Evolutionary conservation across 2,329 filamentous ascomycete genomes (phyloP).

Genomic region (Botrytis fragariae): DNA sequence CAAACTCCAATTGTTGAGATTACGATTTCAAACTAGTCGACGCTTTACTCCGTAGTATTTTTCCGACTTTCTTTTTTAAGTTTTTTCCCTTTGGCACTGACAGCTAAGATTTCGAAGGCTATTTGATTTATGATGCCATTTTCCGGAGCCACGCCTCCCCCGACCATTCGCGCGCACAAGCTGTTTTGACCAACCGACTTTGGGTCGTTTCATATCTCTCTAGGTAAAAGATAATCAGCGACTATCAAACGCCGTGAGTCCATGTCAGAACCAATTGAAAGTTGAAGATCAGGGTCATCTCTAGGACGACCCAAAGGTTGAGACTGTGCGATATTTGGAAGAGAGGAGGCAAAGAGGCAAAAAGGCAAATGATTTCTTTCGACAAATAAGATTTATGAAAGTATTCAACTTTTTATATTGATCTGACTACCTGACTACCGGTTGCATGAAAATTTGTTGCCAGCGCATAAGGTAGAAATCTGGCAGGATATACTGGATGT

Average conservation of each 20-base stretch:
- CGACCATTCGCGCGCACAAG: conserved; percentile 4
- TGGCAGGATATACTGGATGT: neutral
- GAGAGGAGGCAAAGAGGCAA: conserved; percentile 6
- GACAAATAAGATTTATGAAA: conserved; percentile 16
- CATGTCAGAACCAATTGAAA: conserved; percentile 5
- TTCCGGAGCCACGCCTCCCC: neutral
- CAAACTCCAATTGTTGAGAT: neutral
- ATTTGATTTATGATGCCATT: conserved; percentile 8
- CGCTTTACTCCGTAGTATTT: neutral
- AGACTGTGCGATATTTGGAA: conserved; percentile 1
- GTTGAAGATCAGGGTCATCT: neutral
- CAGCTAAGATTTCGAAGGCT: neutral
- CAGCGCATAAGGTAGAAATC: conserved; percentile 16
- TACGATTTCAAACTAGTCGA: neutral
- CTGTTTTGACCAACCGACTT: neutral
- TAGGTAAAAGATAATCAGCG: conserved; percentile 6
- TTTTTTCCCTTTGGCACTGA: neutral
- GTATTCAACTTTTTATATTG: conserved; percentile 6
- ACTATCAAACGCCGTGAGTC: conserved; percentile 14
- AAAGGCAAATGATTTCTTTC: neutral
- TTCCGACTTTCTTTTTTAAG: neutral
- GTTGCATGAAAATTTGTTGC: conserved; percentile 15
- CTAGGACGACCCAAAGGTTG: neutral
- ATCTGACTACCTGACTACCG: conserved; percentile 1
- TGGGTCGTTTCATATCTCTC: conserved; percentile 16